phyloP scores from a whole-genome alignment of 2,329 filamentous ascomycete species.

The Trichoderma endophyticum region DNA sequence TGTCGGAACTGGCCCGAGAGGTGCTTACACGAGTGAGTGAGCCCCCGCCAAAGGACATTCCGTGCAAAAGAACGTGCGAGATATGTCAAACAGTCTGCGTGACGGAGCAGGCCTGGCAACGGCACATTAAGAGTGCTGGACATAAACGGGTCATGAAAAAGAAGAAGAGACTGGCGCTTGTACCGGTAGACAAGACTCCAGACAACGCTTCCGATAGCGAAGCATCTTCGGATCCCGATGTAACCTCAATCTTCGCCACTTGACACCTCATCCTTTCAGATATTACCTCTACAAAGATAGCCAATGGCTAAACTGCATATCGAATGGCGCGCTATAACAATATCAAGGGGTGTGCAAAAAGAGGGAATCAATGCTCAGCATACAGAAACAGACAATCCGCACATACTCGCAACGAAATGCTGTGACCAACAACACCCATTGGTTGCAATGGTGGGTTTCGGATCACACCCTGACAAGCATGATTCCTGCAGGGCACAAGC shows the following conservation, averaged over 20 bases:
- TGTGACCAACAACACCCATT: neutral
- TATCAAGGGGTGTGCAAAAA: neutral
- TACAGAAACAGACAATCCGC: neutral
- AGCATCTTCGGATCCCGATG: slow-evolving; percentile 12
- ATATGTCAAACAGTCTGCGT: slow-evolving; percentile 64
- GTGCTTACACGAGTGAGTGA: slow-evolving; percentile 52
- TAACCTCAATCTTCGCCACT: slow-evolving; percentile 13
- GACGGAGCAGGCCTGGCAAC: slow-evolving; percentile 49
- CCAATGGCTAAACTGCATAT: neutral
- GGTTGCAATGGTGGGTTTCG: neutral
- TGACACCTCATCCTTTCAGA: neutral
- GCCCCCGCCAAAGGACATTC: slow-evolving; percentile 50
- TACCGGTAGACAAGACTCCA: slow-evolving; percentile 28
- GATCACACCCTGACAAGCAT: neutral
- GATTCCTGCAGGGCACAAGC: neutral
- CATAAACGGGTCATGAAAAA: slow-evolving; percentile 36
- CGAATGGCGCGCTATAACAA: neutral
- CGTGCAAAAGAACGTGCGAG: slow-evolving; percentile 64
- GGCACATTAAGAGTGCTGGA: slow-evolving; percentile 37
- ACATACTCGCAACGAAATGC: neutral
- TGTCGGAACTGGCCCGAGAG: slow-evolving; percentile 48
- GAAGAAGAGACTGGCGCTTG: slow-evolving; percentile 38
- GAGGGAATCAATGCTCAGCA: neutral
- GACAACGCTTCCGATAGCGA: neutral
- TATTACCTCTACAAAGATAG: neutral